These are phyloP conservation scores for Delitschia confertaspora DNA, from an alignment of 495 filamentous ascomycete genomes.

Conservation along the genomic window DNA sequence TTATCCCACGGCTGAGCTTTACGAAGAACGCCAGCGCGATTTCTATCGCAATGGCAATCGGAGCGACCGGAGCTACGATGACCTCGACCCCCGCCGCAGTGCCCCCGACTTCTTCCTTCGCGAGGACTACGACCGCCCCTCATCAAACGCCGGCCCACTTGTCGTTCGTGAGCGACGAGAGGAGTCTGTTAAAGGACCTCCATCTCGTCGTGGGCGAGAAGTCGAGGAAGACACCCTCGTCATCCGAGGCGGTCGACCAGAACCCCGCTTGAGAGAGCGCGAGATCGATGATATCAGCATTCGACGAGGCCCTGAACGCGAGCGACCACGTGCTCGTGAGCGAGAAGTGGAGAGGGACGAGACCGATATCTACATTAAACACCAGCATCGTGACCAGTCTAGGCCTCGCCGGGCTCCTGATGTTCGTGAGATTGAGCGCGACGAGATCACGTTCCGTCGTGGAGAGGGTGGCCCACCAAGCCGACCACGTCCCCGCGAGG, in stretches of 20 bases:
- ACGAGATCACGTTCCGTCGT: constrained; percentile 29
- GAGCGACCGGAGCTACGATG: constrained; percentile 31
- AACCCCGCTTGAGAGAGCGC: constrained; percentile 25
- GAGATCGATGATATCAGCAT: constrained; percentile 37
- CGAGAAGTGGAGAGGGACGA: constrained; percentile 30
- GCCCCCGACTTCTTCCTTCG: constrained; percentile 48
- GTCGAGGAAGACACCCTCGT: constrained; percentile 25
- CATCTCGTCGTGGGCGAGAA: constrained; percentile 27
- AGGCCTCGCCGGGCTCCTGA: constrained; percentile 12
- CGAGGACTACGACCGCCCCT: constrained; percentile 43
- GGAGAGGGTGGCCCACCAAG: constrained; percentile 18
- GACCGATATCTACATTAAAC: constrained; percentile 25
- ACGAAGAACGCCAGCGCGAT: constrained; percentile 42
- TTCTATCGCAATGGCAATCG: constrained; percentile 34
- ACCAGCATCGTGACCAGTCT: constrained; percentile 15
- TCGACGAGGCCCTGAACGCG: constrained; percentile 29
- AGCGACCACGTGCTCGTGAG: constrained; percentile 19
- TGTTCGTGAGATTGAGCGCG: constrained; percentile 25
- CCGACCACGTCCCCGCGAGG: constrained; percentile 25
- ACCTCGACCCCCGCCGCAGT: constrained; percentile 33
- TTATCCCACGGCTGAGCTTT: constrained; percentile 36
- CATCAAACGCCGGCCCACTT: constrained; percentile 38
- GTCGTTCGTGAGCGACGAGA: constrained; percentile 37
- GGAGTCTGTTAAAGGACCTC: constrained; percentile 21
- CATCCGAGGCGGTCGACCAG: constrained; percentile 20